A percentile compares a stretch with the other conserved stretches of the same genome.
Conservation (phyloP, 2,329 filamentous ascomycete genomes). For the Penicillium sp. region DNA sequence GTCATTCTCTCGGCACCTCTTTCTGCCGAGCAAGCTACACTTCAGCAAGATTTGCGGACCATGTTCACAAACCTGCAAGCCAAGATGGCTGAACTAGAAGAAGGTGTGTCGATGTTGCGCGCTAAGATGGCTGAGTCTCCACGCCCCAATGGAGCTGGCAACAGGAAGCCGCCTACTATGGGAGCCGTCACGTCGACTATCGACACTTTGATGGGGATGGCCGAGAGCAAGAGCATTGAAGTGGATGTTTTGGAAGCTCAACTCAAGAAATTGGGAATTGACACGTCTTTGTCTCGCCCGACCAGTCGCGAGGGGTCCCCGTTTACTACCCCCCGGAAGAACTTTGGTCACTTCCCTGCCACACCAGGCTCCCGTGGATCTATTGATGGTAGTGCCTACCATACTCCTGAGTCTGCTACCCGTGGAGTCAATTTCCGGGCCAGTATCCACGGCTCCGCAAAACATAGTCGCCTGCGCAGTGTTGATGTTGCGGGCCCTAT, state of each 20-base stretch:
- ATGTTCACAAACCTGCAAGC: slow-evolving; percentile 75
- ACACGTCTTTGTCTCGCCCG: slow-evolving; percentile 29
- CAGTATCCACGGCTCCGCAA: slow-evolving; percentile 42
- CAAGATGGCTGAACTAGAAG: slow-evolving; percentile 76
- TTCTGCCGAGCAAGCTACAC: slow-evolving; percentile 78
- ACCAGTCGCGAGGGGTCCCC: slow-evolving; percentile 44
- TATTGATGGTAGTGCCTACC: slow-evolving; percentile 43
- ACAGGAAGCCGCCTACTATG: slow-evolving; percentile 72
- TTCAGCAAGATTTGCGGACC: slow-evolving; percentile 80
- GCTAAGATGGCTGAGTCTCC: slow-evolving; percentile 69
- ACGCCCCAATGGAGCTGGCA: slow-evolving; percentile 53
- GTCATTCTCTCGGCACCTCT: slow-evolving; percentile 71
- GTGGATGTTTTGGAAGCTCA: slow-evolving; percentile 88
- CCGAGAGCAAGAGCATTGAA: slow-evolving; percentile 86
- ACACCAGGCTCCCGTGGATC: slow-evolving; percentile 46
- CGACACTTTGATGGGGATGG: slow-evolving; percentile 87
- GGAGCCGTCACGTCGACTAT: slow-evolving; percentile 93
- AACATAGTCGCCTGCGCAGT: slow-evolving; percentile 37
- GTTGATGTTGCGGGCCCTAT: slow-evolving; percentile 33
- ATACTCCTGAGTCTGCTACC: slow-evolving; percentile 46
- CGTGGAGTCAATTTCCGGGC: slow-evolving; percentile 39
- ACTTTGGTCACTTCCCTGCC: slow-evolving; percentile 34
- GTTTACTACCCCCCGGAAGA: slow-evolving; percentile 44
- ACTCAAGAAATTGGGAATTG: slow-evolving; percentile 71
- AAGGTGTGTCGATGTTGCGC: slow-evolving; percentile 76